Base-by-base conservation (phyloP, 768 basidiomycete genomes). In the Coprinellus aureogranulatus region DNA sequence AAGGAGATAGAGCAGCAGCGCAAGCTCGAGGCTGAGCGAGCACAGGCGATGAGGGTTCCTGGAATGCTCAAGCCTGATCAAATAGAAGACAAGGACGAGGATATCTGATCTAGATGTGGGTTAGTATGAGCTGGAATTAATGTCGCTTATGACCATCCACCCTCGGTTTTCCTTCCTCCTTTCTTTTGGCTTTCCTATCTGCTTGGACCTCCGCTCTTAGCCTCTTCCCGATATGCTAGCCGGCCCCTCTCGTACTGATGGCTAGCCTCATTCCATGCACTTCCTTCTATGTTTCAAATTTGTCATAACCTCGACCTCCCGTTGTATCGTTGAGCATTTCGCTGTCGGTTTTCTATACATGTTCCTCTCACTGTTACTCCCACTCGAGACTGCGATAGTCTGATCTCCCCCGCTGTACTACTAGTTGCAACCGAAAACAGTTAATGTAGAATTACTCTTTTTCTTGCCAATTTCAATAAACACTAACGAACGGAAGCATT, bases 21-120 rank as follows among this genome's bases (percentile, higher is more conserved):
- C 70, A 89, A 90, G 75, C 86, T 84, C 0, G 84, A 89, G 62
- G 89, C 86, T 59, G 94, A 97, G 73, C 88, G 88, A 53, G 85
- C 94, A 75, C 83, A 88, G 37, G 94, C 94, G 25, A 90, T 92
- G 82, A 84, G 91, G 63, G 93, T 98, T 59, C 96, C 95, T n/a
- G 97, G 97, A 40, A 90, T 98, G 90, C 82, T 98, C 71, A 97
- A 97, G 73, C 95, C 94, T 40, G 90, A 89, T 64, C 92, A 95
- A 72, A 68, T 98, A 70, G 92, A 95, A 68, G 94, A 96, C 75
- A 91, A 90, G 75, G 93, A 95, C 68, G 90, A 92, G 74, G 90
- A 92, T 77, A 91, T 83, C 63, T 87, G 69, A 84, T 75, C 31
- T 44, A 22, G 41, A 44, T 8, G 41, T 18, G 9, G 18, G 18